Conservation (phyloP, 768 basidiomycete species). For the Boletus rubropictus region DNA sequence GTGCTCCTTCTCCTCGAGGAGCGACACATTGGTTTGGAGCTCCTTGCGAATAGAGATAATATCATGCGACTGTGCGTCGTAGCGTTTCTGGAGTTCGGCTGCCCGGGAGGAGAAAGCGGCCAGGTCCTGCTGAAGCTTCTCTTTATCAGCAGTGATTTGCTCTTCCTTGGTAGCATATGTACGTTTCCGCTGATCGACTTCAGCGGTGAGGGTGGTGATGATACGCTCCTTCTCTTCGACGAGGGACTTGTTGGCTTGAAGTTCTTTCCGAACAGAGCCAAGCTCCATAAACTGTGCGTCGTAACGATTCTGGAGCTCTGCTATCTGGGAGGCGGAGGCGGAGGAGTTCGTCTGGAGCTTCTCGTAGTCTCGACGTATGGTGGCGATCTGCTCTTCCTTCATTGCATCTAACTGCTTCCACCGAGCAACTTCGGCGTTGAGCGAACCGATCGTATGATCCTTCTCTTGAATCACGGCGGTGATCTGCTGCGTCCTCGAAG, state of each 20-base stretch:
- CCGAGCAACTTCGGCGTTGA: background rate
- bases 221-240: background rate
- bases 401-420: background rate
- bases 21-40: background rate
- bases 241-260: background rate
- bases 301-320: background rate
- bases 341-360: background rate
- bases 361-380: background rate
- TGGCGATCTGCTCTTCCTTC: background rate
- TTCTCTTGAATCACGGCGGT: background rate
- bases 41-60: background rate
- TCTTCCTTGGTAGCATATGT: background rate
- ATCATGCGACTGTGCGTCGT: background rate
- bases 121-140: background rate
- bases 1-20: slow-evolving; percentile 3
- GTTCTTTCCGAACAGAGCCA: background rate
- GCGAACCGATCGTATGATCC: background rate
- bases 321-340: background rate
- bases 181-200: background rate
- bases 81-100: background rate
- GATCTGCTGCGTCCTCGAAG: background rate
- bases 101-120: background rate
- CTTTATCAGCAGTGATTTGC: background rate
- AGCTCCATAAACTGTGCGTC: background rate
- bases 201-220: background rate